Percentiles rank a stretch among this genome's conserved stretches.
Conservation (phyloP, 371 early-diverging fungal genomes). For the Rhizomucor pusillus region DNA sequence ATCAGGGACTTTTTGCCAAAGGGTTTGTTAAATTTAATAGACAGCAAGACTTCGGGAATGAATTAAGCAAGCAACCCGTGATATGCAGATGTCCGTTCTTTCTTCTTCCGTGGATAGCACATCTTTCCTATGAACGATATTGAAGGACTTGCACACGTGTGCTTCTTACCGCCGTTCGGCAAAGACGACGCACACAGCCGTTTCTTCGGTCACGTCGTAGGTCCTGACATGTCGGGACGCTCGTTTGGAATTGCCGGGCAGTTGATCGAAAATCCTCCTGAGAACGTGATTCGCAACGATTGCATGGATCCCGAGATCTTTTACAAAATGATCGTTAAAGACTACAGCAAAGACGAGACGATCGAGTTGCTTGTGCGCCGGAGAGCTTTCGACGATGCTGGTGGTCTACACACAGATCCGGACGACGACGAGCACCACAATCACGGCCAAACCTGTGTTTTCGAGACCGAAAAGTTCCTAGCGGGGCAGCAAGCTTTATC, state of each 20-base stretch:
- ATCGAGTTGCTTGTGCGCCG: constrained; percentile 7
- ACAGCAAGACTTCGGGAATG: too few species aligned
- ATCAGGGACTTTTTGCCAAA: too few species aligned
- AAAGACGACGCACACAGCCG: constrained; percentile 1
- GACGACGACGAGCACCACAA: constrained; percentile 6
- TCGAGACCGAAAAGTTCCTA: constrained; percentile 10
- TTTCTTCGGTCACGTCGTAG: constrained; percentile 10
- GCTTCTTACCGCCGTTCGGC: constrained; percentile 5
- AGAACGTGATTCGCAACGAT: constrained; percentile 5
- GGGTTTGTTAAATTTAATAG: too few species aligned
- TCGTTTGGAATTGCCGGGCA: constrained; percentile 6
- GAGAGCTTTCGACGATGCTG: constrained; percentile 9
- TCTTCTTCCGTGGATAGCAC: too few species aligned
- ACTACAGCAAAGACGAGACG: neutral
- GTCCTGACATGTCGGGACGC: neutral
- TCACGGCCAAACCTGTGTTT: constrained; percentile 2
- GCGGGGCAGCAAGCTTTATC: constrained; percentile 6
- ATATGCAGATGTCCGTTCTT: too few species aligned
- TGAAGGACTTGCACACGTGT: constrained; percentile 9
- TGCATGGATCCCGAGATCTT: constrained; percentile 14
- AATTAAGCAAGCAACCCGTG: too few species aligned
- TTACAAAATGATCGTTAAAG: constrained; percentile 8
- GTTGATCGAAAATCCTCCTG: constrained; percentile 3
- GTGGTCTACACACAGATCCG: constrained; percentile 9
- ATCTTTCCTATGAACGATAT: neutral